phyloP scores from a whole-genome alignment of 2,329 filamentous ascomycete genomes.

The Colletotrichum filicis region DNA sequence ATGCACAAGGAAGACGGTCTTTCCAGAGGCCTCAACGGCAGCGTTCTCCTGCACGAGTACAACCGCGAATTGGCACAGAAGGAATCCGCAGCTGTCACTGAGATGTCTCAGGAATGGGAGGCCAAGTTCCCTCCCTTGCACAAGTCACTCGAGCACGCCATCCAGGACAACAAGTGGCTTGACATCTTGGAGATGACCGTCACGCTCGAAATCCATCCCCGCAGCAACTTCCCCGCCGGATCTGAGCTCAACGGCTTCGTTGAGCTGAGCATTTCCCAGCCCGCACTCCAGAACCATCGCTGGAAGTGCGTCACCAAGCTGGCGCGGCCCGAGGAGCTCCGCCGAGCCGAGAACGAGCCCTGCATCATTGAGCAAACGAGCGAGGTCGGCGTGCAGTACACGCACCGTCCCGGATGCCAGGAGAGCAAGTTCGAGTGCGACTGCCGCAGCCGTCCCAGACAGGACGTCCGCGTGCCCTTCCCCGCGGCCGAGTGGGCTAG shows the following conservation, averaged over 20 bases:
- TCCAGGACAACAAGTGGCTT: slow-evolving; percentile 62
- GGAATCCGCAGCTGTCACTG: slow-evolving; percentile 65
- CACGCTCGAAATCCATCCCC: slow-evolving; percentile 68
- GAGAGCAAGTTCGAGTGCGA: slow-evolving; percentile 60
- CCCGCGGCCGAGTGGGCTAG: slow-evolving; percentile 68
- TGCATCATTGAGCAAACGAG: slow-evolving; percentile 59
- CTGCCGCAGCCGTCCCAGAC: slow-evolving; percentile 58
- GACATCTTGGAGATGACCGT: slow-evolving; percentile 72
- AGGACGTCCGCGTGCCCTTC: slow-evolving; percentile 67
- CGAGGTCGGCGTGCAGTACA: slow-evolving; percentile 59
- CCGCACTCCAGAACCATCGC: slow-evolving; percentile 62
- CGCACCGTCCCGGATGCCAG: slow-evolving; percentile 63
- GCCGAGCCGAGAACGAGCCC: slow-evolving; percentile 51
- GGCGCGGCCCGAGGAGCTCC: slow-evolving; percentile 65
- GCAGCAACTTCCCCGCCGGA: slow-evolving; percentile 66
- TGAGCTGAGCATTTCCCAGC: slow-evolving; percentile 67
- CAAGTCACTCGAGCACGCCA: slow-evolving; percentile 60
- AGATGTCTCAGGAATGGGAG: slow-evolving; percentile 67
- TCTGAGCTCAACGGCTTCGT: slow-evolving; percentile 70
- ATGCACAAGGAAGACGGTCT: slow-evolving; percentile 63
- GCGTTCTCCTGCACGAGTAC: slow-evolving; percentile 68
- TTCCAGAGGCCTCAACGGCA: slow-evolving; percentile 59
- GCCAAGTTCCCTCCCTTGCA: slow-evolving; percentile 67
- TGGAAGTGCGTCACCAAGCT: slow-evolving; percentile 72
- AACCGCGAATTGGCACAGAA: slow-evolving; percentile 64